Base-by-base conservation (phyloP, 306 rosid genomes). In the Carpinus fangiana region DNA sequence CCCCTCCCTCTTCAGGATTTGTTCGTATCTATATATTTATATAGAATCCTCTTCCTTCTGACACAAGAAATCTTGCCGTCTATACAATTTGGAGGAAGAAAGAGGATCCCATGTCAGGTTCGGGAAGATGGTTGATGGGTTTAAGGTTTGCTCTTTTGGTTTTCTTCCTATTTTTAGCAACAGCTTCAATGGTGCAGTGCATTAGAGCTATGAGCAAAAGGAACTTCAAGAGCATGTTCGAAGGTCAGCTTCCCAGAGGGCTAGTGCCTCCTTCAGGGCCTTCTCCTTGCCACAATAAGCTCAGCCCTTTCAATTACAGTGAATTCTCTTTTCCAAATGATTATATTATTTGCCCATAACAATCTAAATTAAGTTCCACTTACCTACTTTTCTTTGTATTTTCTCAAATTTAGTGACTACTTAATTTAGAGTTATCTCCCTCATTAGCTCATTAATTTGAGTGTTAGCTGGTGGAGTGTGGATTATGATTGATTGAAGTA, bases 221-320 rank as follows among this genome's bases (percentile, higher is more conserved):
- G 28, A 36, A 48, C 70, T 72, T 79, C 53, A 82, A 84, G 62
- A 83, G 77, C 81, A 65, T 76, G 20, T 70, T 83, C 75, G 79
- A 67, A 74, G 76, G 84, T 53, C 81, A 72, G 70, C 76, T 91
- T 38, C 86, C 92, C 53, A 86, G 86, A 83, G 96, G 96, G 47
- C 86, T 85, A 50, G 87, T 91, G 68, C 90, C 93, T 34, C 97
- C 97, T 46, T 91, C 97, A 45, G 93, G 90, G 31, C 97, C 97
- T 55, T 90, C 97, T 18, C 70, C 1, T 5, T 92, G 97, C 79
- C 97, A 92, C 54, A 83, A 87, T 76, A 74, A 61, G 53, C 89
- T 92, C 72, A 79, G 56, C 74, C 89, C 97, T 73, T 59, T 43
- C 76, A 72, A 55, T 21, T 21, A 78, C 73, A 64, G 41, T 47